Base-by-base conservation (phyloP, 176 grass and related monocot genomes). In the Oryza meyeriana region DNA sequence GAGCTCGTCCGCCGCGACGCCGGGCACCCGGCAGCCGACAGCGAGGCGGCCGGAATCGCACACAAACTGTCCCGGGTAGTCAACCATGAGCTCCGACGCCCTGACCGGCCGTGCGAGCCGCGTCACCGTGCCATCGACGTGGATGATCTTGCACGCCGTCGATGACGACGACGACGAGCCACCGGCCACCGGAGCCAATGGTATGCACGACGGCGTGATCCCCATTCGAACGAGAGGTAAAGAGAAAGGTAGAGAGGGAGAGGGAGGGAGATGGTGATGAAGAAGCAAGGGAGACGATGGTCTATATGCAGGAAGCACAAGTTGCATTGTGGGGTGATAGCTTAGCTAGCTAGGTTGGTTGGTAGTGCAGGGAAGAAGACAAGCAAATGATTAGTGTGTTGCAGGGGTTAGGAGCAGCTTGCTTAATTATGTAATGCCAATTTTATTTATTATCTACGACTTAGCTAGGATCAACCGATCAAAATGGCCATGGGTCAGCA, bases 61-160 rank as follows among this genome's bases (percentile, higher is more conserved):
- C 25, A 98, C 84, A 83, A 98, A 98, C 75, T 91, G 75, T 7
- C 92, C 92, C 10, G 93, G 90, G 76, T 98, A 79, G 42, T 90
- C 90, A 0, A 42, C 69, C 93, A 98, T 91, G 0, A 98, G 71
- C 71, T 91, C 88, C 0, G 93, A 88, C 17, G 89, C 93, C 5
- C 88, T 69, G 31, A 90, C 79, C 13, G 90, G 75, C 1, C 80
- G 77, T 17, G 75, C 27, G 36, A 86, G 81, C 66, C 90, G 55
- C 55, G 86, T 88, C 5, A 91, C 76, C 18, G 66, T 70, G 36
- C 93, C 93, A 32, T 91, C 90, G 45, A 47, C 58, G 64, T 83
- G 82, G 78, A 94, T 91, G 66, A 94, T 81, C 81, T 87, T 94
- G 74, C 81, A 87, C 69, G 83, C 40, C 28, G 68, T 29, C 16